Evolutionary conservation across 768 basidiomycete species (phyloP), one percentile per base, ranked within the genome.

Genomic region (Agaricus subrufescens): DNA sequence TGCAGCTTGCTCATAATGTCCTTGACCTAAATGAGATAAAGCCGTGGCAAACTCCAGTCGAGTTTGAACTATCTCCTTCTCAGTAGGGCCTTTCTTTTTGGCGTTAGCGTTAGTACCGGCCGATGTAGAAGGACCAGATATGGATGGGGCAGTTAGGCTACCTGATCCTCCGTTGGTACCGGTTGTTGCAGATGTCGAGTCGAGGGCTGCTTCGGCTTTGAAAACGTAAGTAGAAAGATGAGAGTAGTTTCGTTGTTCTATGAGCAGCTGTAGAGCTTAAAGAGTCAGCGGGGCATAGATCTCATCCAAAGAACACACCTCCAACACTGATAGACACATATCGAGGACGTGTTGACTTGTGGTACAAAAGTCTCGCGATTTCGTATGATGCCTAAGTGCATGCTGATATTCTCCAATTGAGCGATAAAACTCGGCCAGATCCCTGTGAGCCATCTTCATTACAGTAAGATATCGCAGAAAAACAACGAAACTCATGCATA

Each of bases 131-230:
- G 61, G 54, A 25, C 54, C 67, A 30, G 63, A 29, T 39, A 57
- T 55, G 1, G 59, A 58, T 42, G 53, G 58, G 50, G 63, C 30
- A 14, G 58, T 39, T 9, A 61, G 49, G 14, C 64, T 58, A 50
- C 62, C 57, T 37, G 61, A 58, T 49, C 47, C 47, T 14, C 40
- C 40, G 12, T 29, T 27, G 25, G 46, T 46, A 11, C 19, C 26
- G 15, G 70, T 39, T 12, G 74, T 66, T 2, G 72, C 70, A 1
- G 73, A 61, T 1, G 80, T 70, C 2, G 84, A 82, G 40, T 96
- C 94, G 26, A 97, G 76, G 0, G 92, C 89, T 0, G 91, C 86
- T 58, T 97, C 94, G n/a, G 94, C 93, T 71, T 97, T 97, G 81
- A 88, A 92, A 29, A 97, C 85, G 66, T 97, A 95, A n/a, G 90